These are phyloP conservation scores for Aspergillus costaricaensis DNA, from an alignment of 2,329 filamentous ascomycete genomes.

Conservation along the genomic window DNA sequence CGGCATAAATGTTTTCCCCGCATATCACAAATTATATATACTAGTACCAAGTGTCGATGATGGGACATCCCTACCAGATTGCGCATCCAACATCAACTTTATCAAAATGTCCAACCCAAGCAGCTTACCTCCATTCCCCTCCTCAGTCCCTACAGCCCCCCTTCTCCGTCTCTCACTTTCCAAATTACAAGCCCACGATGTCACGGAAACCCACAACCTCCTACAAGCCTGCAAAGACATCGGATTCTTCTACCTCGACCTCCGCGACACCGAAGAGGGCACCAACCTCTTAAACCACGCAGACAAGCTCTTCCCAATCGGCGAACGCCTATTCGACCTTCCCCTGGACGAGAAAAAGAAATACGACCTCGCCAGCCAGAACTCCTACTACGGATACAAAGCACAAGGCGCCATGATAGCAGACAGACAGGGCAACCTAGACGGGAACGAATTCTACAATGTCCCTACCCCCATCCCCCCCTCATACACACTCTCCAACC, in stretches of 20 bases:
- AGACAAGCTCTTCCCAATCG: constrained; percentile 50
- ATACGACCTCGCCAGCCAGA: constrained; percentile 55
- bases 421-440: constrained; percentile 51
- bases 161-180: constrained; percentile 45
- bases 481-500: neutral
- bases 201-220: constrained; percentile 38
- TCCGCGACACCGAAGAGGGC: constrained; percentile 42
- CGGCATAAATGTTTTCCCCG: no score
- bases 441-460: constrained; percentile 60
- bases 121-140: constrained; percentile 44
- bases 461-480: constrained; percentile 28
- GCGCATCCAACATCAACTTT: neutral
- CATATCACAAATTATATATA: no score
- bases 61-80: no score
- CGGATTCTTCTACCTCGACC: constrained; percentile 61
- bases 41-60: no score
- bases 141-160: constrained; percentile 46
- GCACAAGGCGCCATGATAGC: constrained; percentile 50
- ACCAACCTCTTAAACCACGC: constrained; percentile 46
- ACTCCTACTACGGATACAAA: constrained; percentile 58
- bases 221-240: constrained; percentile 49
- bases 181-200: constrained; percentile 41
- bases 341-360: constrained; percentile 54
- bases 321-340: constrained; percentile 51
- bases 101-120: neutral